Conservation (phyloP, 2,329 filamentous ascomycete species). For the Zymoseptoria brevis region DNA sequence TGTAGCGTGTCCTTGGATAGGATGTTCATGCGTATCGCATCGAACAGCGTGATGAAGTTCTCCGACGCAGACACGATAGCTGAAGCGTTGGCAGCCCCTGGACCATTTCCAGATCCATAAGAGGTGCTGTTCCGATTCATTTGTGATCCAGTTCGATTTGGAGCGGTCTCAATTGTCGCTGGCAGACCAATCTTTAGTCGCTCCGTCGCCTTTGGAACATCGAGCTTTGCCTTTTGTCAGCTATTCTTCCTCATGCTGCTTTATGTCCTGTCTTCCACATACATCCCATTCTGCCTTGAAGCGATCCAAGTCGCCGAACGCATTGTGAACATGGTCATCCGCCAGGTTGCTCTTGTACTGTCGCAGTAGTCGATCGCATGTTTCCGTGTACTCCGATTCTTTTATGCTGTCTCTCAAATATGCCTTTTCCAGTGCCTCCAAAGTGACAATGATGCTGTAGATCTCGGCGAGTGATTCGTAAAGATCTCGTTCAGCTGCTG, state of each 20-base stretch:
- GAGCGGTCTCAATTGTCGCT: slow-evolving; percentile 63
- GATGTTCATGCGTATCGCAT: slow-evolving; percentile 85
- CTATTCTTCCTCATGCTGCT: background rate
- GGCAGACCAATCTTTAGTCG: slow-evolving; percentile 87
- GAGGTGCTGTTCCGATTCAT: slow-evolving; percentile 12
- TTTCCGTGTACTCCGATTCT: slow-evolving; percentile 90
- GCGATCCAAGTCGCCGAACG: slow-evolving; percentile 78
- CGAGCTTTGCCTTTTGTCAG: slow-evolving; percentile 53
- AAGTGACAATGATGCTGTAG: slow-evolving; percentile 92
- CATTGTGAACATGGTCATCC: slow-evolving; percentile 81
- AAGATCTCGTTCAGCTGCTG: slow-evolving; percentile 79
- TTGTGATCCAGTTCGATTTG: slow-evolving; percentile 27
- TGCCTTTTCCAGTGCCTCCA: slow-evolving; percentile 92
- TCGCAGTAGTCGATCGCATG: slow-evolving; percentile 85
- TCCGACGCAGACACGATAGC: slow-evolving; percentile 84
- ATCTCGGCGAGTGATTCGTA: slow-evolving; percentile 95
- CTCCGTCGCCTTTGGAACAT: slow-evolving; percentile 89
- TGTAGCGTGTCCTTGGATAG: slow-evolving; percentile 95
- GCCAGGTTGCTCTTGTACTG: slow-evolving; percentile 93
- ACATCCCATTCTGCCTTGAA: slow-evolving; percentile 93
- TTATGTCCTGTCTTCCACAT: slow-evolving; percentile 32
- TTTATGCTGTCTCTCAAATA: slow-evolving; percentile 92
- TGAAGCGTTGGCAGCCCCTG: slow-evolving; percentile 25
- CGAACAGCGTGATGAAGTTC: slow-evolving; percentile 96
- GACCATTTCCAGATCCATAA: slow-evolving; percentile 12